Percentiles rank a stretch among this genome's conserved stretches.
phyloP scores from a whole-genome alignment of 306 rosid species.

The Corylus avellana region DNA sequence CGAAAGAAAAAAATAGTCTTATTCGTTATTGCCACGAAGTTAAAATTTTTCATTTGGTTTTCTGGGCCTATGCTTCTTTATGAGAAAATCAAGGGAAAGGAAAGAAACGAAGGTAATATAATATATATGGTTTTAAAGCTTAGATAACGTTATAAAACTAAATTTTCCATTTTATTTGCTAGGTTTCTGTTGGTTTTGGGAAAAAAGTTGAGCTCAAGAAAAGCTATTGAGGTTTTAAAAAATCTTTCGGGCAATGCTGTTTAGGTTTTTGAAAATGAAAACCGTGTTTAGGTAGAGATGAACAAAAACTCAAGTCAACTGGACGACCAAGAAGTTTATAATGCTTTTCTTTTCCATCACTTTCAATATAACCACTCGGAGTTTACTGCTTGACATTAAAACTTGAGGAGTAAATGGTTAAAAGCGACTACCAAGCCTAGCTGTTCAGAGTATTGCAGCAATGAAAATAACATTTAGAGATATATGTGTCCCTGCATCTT shows the following conservation, averaged over 20 bases:
- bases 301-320: not conserved
- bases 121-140: not conserved
- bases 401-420: not conserved
- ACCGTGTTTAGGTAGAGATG: not conserved
- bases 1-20: not conserved
- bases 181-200: not conserved
- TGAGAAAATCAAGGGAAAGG: not conserved
- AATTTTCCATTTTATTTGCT: not conserved
- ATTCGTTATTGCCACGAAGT: not conserved
- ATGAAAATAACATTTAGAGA: not conserved
- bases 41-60: not conserved
- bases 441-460: not conserved
- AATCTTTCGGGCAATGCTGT: not conserved
- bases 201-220: not conserved
- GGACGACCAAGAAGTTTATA: not conserved
- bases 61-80: not conserved
- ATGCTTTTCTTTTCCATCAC: not conserved
- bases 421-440: not conserved
- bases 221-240: not conserved
- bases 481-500: not conserved
- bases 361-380: not conserved
- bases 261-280: not conserved
- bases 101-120: not conserved
- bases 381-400: not conserved
- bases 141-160: not conserved